Percentiles rank a stretch among this genome's conserved stretches.
These are phyloP conservation scores for Fusarium albidum DNA, from an alignment of 2,329 filamentous ascomycete genomes.

Conservation along the genomic window DNA sequence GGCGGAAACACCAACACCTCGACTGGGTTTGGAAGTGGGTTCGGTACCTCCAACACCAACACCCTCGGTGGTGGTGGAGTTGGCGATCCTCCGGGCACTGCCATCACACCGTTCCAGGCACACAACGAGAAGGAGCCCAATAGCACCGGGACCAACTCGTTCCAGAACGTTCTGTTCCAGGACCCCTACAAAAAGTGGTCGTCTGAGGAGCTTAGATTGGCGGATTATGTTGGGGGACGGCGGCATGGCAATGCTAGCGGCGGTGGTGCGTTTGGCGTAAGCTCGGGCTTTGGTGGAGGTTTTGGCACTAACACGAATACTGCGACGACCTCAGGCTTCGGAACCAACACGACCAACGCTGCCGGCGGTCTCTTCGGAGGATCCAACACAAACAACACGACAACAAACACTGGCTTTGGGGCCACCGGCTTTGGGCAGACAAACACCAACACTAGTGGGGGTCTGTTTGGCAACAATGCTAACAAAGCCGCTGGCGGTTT, in stretches of 20 bases:
- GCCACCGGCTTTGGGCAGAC: slow-evolving; percentile 39
- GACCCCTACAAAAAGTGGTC: slow-evolving; percentile 89
- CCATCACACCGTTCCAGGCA: slow-evolving; percentile 72
- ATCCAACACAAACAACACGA: slow-evolving; percentile 43
- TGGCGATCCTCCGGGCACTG: slow-evolving; percentile 74
- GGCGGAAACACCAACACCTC: slow-evolving; percentile 40
- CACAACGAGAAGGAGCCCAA: slow-evolving; percentile 77
- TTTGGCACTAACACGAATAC: slow-evolving; percentile 51
- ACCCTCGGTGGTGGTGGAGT: slow-evolving; percentile 60
- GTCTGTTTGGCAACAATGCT: slow-evolving; percentile 49
- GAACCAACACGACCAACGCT: slow-evolving; percentile 48
- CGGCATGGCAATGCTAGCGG: slow-evolving; percentile 84
- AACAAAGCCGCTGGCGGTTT: slow-evolving; percentile 38
- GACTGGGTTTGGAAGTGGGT: slow-evolving; percentile 49
- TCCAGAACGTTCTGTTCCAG: slow-evolving; percentile 82
- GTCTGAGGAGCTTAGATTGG: slow-evolving; percentile 81
- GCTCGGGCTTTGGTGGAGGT: slow-evolving; percentile 60
- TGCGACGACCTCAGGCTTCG: slow-evolving; percentile 54
- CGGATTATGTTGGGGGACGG: slow-evolving; percentile 88
- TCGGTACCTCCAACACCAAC: slow-evolving; percentile 56
- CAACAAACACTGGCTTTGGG: slow-evolving; percentile 38
- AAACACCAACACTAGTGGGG: slow-evolving; percentile 42
- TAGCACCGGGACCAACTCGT: slow-evolving; percentile 65
- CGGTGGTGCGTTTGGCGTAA: slow-evolving; percentile 82
- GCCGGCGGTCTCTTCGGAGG: slow-evolving; percentile 50